Conservation (phyloP, 148 eudicot species). For the Camellia sinensis region DNA sequence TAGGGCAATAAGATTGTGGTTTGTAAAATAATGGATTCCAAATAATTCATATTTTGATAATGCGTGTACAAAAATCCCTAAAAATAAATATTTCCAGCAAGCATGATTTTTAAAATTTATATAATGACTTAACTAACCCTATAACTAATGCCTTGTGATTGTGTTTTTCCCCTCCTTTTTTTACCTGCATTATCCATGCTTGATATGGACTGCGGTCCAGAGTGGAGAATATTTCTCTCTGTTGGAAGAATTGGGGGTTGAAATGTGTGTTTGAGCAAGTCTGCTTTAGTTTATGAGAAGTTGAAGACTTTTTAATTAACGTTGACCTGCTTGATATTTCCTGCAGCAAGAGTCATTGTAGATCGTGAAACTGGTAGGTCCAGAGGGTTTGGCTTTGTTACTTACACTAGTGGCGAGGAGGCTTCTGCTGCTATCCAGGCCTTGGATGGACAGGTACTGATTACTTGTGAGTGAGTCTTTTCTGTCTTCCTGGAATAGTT, state of each 20-base stretch:
- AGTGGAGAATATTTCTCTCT: not conserved
- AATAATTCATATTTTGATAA: not conserved
- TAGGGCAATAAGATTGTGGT: not conserved
- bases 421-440: constrained; percentile 89
- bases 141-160: not conserved
- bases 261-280: not conserved
- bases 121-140: not conserved
- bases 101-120: not conserved
- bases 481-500: not conserved
- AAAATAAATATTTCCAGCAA: not conserved
- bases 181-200: not conserved
- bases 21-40: not conserved
- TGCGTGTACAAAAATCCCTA: not conserved
- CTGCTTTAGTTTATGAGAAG: not conserved
- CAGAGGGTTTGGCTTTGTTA: constrained; percentile 91
- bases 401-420: constrained; percentile 57
- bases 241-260: not conserved
- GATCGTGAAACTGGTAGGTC: constrained; percentile 83
- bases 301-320: not conserved
- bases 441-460: constrained; percentile 71
- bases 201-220: not conserved
- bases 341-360: constrained; percentile 75
- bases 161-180: not conserved
- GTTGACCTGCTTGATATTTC: not conserved
- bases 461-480: not conserved